A percentile compares a stretch with the other conserved stretches of the same genome.
Evolutionary conservation across 164 flowering plant species (phyloP).

Genomic region (Platanus orientalis): DNA sequence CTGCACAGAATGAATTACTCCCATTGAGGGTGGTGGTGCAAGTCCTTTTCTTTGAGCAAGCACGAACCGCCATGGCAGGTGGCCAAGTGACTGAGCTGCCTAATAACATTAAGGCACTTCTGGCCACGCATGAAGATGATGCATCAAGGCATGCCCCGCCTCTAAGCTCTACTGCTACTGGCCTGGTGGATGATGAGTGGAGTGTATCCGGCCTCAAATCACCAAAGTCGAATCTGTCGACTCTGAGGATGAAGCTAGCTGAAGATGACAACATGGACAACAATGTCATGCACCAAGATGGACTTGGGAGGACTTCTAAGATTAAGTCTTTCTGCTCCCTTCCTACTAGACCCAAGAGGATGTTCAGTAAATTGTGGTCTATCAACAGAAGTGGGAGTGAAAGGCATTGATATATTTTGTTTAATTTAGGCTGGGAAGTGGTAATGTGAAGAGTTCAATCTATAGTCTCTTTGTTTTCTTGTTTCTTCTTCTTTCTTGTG

Average conservation of each 20-base stretch:
- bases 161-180: constrained; percentile 30
- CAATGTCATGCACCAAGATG: constrained; percentile 27
- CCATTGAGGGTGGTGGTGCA: constrained; percentile 96
- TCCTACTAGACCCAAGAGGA: constrained; percentile 67
- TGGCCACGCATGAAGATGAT: constrained; percentile 41
- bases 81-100: constrained; percentile 68
- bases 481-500: background rate
- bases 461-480: constrained; percentile 6
- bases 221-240: constrained; percentile 58
- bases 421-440: constrained; percentile 10
- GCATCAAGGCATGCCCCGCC: constrained; percentile 35
- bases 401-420: constrained; percentile 44
- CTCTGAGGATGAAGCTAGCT: constrained; percentile 67
- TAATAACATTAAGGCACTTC: constrained; percentile 65
- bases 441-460: constrained; percentile 10
- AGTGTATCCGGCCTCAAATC: constrained; percentile 68
- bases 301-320: constrained; percentile 38
- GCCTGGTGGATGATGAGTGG: constrained; percentile 65
- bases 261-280: constrained; percentile 60
- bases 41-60: constrained; percentile 93
- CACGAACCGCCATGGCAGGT: constrained; percentile 59
- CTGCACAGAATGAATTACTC: constrained; percentile 92
- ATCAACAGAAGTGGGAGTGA: constrained; percentile 54
- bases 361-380: constrained; percentile 83
- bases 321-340: constrained; percentile 49